These are phyloP conservation scores for Misopates orontium DNA, from an alignment of 257 asterid species.

Conservation along the genomic window DNA sequence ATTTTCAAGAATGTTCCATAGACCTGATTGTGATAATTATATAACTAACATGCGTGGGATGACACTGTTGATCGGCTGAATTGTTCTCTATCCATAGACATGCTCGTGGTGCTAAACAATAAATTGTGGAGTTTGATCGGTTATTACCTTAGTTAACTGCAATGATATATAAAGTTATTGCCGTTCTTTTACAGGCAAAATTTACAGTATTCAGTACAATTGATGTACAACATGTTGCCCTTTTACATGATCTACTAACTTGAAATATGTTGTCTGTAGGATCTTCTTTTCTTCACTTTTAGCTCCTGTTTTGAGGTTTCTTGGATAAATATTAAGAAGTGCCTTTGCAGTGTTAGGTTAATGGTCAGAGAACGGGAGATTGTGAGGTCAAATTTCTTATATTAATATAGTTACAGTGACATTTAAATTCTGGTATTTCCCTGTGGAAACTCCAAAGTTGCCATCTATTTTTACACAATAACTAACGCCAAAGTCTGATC, in stretches of 20 bases:
- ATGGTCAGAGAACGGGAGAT: background rate
- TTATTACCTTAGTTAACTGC: background rate
- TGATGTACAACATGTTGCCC: background rate
- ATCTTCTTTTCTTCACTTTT: background rate
- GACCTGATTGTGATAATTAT: constrained; percentile 7
- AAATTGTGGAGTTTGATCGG: background rate
- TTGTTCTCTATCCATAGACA: background rate
- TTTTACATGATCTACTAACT: background rate
- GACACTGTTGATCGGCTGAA: background rate
- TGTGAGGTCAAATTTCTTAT: background rate
- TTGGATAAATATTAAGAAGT: background rate
- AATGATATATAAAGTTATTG: no score
- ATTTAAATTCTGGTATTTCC: no score
- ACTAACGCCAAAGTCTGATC: background rate
- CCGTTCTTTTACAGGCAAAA: background rate
- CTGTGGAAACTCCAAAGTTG: background rate
- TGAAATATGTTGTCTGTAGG: constrained; percentile 2
- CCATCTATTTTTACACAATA: background rate
- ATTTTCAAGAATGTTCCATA: constrained; percentile 4
- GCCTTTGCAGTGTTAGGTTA: background rate
- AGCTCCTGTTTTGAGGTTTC: background rate
- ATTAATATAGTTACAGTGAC: background rate
- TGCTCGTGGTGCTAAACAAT: constrained; percentile 4
- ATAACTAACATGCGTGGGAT: background rate
- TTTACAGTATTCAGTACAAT: no score